Conservation (phyloP, 2,329 filamentous ascomycete genomes). For the Colletotrichum sp. region DNA sequence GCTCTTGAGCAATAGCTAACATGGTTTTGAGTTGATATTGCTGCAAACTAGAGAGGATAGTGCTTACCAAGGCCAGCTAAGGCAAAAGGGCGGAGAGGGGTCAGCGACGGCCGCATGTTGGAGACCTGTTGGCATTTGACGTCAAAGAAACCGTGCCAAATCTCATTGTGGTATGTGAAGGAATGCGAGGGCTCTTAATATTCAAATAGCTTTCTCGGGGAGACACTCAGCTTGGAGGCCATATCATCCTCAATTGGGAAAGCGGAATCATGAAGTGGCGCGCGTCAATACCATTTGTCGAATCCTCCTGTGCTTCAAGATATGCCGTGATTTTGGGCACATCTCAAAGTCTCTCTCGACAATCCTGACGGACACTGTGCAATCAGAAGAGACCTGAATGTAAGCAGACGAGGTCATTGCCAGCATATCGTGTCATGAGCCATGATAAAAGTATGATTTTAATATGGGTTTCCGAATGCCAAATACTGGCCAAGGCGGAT, state of each 20-base stretch:
- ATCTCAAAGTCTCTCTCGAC: not conserved
- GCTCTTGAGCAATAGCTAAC: not conserved
- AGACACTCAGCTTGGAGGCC: not conserved
- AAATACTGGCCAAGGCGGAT: not conserved
- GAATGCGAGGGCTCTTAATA: not conserved
- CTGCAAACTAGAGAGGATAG: not conserved
- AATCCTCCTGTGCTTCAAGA: not conserved
- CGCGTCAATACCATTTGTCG: not conserved
- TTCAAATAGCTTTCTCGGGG: not conserved
- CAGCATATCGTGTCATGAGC: not conserved
- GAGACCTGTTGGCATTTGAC: not conserved
- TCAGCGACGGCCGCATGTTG: constrained; percentile 18
- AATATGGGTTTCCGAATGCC: not conserved
- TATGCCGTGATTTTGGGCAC: not conserved
- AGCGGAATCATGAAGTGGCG: not conserved
- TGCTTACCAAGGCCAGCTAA: constrained; percentile 15
- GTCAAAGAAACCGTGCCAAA: not conserved
- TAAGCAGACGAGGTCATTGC: not conserved
- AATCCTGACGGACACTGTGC: not conserved
- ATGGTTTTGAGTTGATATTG: not conserved
- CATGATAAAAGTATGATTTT: not conserved
- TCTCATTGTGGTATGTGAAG: not conserved
- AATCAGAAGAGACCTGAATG: not conserved
- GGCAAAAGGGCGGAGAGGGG: not conserved
- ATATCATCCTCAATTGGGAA: not conserved